A percentile compares a stretch with the other conserved stretches of the same genome.
phyloP scores from a whole-genome alignment of 768 basidiomycete genomes.

The Mrakia gelida region DNA sequence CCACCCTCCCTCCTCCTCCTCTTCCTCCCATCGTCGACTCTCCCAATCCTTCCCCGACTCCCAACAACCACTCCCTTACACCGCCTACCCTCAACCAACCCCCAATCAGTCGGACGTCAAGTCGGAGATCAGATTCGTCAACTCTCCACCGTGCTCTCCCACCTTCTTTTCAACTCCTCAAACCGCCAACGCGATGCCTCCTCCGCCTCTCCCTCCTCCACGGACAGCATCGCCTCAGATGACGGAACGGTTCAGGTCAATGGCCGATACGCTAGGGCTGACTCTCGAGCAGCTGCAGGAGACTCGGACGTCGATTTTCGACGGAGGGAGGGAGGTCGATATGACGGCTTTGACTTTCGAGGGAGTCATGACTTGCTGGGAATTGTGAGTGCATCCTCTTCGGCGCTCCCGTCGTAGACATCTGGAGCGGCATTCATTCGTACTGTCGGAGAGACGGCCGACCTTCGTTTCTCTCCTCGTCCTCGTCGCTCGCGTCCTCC shows the following conservation, averaged over 20 bases:
- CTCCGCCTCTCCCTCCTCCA: not conserved
- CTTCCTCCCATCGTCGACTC: not conserved
- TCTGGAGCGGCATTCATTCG: too few relatives aligned
- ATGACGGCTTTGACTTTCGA: slow-evolving; percentile 7
- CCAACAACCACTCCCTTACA: not conserved
- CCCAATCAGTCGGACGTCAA: not conserved
- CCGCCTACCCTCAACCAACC: not conserved
- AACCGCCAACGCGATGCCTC: not conserved
- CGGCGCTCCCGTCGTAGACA: not conserved
- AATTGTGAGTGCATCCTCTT: not conserved
- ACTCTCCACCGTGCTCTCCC: not conserved
- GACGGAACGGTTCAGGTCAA: not conserved
- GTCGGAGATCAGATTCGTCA: not conserved
- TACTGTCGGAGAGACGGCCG: too few relatives aligned
- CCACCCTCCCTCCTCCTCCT: not conserved
- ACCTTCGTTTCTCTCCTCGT: not conserved
- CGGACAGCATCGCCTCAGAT: not conserved
- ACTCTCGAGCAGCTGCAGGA: slow-evolving; percentile 4
- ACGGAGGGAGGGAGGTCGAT: not conserved
- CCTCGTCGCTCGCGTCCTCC: not conserved
- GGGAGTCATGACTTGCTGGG: not conserved
- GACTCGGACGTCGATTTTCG: not conserved
- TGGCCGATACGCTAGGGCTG: not conserved
- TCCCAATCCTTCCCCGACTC: not conserved
- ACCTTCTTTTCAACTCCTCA: not conserved